Evolutionary conservation across 768 basidiomycete species (phyloP), one percentile per base, ranked within the genome.

Genomic region (Zangia roseola): DNA sequence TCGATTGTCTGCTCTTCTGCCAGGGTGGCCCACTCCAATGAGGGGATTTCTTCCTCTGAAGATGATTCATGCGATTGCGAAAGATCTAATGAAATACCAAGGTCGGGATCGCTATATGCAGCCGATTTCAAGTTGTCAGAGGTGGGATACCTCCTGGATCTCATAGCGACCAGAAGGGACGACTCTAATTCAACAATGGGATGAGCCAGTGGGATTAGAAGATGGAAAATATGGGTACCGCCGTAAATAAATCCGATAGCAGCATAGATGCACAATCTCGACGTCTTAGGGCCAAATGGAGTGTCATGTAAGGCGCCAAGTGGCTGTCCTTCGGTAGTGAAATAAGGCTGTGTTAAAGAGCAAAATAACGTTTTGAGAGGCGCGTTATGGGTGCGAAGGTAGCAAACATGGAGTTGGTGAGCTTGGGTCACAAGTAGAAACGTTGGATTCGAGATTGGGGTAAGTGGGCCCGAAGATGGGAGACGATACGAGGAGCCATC

Each of bases 351-450:
- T 16, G 68, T 64, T 16, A 88, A 69, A 14, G 80, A 75, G 49
- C 74, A 79, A 28, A 70, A 75, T 25, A 83, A 57, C 35, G 74
- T 70, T 59, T 74, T 78, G 24, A 84, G 57, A 9, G 70, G 63
- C 2, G 72, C 59, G 2, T 59, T 39, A 54, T 76, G 75, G 39
- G 77, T 69, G 14, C 78, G 79, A 37, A 81, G 61, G 57, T 79
- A 83, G 61, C 75, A 81, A 39, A 84, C 60, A 42, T 79, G 73
- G 17, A 83, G 67, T 28, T 73, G 74, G 42, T 83, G 80, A 47
- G 81, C 74, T 65, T 87, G 79, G 0, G 85, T 86, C 14, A 89
- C 80, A 12, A 87, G 70, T 10, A 86, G 53, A 36, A 89, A 70
- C 8, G 78, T 77, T n/a, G 79, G 76, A 40, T 71, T 72, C 16